phyloP scores from a whole-genome alignment of 176 grass and related monocot species.

The Phragmites australis region DNA sequence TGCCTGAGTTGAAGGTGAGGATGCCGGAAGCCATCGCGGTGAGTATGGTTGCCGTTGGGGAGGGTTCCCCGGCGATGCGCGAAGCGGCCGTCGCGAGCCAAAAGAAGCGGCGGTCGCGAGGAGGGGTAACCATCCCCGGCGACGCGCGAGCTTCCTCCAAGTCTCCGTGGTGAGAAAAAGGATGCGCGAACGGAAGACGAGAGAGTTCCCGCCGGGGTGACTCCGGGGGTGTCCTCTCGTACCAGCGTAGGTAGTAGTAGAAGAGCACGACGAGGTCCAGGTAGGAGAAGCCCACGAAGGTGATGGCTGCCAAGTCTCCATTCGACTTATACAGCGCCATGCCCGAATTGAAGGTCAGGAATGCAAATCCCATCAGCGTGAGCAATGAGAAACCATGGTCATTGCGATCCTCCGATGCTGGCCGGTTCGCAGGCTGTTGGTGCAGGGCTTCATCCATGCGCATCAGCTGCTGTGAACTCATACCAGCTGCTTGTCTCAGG shows the following conservation, averaged over 20 bases:
- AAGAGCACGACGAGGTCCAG: not conserved
- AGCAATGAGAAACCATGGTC: not conserved
- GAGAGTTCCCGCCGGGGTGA: too few species aligned
- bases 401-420: not conserved
- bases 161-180: too few species aligned
- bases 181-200: too few species aligned
- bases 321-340: not conserved
- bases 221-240: not conserved
- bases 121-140: too few species aligned
- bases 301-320: not conserved
- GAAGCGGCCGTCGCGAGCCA: too few species aligned
- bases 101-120: too few species aligned
- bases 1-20: constrained; percentile 28
- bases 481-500: not conserved
- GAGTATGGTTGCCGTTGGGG: too few species aligned
- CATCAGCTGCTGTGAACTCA: not conserved
- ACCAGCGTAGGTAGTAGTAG: not conserved
- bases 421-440: not conserved
- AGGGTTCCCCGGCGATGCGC: too few species aligned
- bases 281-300: constrained; percentile 8
- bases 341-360: constrained; percentile 32
- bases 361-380: not conserved
- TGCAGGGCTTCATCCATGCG: not conserved
- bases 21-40: not conserved
- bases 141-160: too few species aligned